Evolutionary conservation across 768 basidiomycete species (phyloP).

Genomic region (Phlebiopsis flavidoalba): DNA sequence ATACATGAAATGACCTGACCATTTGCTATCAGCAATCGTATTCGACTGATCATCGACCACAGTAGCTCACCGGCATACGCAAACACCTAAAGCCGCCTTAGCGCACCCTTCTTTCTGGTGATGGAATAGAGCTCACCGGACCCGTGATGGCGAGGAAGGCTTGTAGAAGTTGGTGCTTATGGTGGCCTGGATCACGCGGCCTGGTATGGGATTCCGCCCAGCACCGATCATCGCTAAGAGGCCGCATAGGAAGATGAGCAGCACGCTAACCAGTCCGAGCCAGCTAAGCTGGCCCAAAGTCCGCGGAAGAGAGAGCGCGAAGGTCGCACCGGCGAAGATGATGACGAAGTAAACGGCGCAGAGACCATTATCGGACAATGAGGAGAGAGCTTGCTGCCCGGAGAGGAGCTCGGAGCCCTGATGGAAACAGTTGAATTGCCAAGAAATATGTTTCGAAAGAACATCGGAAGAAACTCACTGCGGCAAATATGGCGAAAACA

Average conservation of each 20-base stretch:
- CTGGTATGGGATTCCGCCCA: conserved; percentile 39
- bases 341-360: conserved; percentile 40
- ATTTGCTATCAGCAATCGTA: not conserved
- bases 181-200: conserved; percentile 33
- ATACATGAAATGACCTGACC: conserved; percentile 48
- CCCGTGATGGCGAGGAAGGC: conserved; percentile 51
- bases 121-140: conserved; percentile 31
- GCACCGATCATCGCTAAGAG: conserved; percentile 48
- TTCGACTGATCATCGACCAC: not conserved
- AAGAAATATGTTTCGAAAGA: conserved; percentile 1
- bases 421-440: not conserved
- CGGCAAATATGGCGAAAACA: conserved; percentile 42
- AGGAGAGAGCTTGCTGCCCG: conserved; percentile 47
- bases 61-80: conserved; percentile 40
- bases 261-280: conserved; percentile 41
- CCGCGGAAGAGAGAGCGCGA: conserved; percentile 40
- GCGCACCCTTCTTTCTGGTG: not conserved
- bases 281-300: conserved; percentile 42
- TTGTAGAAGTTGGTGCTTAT: conserved; percentile 37
- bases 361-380: conserved; percentile 42
- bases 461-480: conserved; percentile 11
- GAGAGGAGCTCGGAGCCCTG: conserved; percentile 46
- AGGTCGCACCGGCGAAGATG: conserved; percentile 40
- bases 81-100: conserved; percentile 31
- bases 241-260: conserved; percentile 40